Conservation (phyloP, 2,329 filamentous ascomycete genomes). For the Beauveria asiatica region DNA sequence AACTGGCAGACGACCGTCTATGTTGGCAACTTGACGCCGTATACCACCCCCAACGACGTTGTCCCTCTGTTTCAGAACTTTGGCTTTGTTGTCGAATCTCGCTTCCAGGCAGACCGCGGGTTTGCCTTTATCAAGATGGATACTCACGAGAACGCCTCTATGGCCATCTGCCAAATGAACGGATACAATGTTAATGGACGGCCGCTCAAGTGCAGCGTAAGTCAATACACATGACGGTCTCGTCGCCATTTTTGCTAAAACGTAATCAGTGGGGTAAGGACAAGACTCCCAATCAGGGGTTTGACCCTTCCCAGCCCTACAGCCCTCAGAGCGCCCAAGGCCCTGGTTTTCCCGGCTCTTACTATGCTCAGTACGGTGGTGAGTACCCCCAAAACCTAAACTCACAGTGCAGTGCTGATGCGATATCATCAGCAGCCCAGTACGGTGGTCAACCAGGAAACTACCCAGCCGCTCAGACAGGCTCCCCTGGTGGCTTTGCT, state of each 20-base stretch:
- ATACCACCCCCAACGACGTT: conserved; percentile 92
- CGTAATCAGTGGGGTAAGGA: conserved; percentile 88
- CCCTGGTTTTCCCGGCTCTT: conserved; percentile 69
- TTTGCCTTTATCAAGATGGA: conserved; percentile 99
- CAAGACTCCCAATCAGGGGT: conserved; percentile 73
- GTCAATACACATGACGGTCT: conserved; percentile 29
- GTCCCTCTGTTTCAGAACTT: conserved; percentile 99
- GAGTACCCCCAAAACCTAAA: conserved; percentile 26
- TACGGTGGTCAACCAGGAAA: conserved; percentile 59
- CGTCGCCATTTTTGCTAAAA: conserved; percentile 21
- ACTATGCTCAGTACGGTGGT: conserved; percentile 92
- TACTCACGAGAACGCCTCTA: conserved; percentile 92
- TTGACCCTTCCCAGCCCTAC: conserved; percentile 66
- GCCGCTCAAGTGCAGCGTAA: conserved; percentile 95
- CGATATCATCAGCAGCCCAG: conserved; percentile 29
- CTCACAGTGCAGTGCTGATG: not conserved
- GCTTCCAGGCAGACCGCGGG: conserved; percentile 94
- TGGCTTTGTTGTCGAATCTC: conserved; percentile 92
- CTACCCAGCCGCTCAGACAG: conserved; percentile 46
- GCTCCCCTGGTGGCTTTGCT: conserved; percentile 54
- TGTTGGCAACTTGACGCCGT: conserved; percentile 93
- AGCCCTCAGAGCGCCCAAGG: conserved; percentile 68
- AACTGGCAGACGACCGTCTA: conserved; percentile 98
- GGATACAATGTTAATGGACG: conserved; percentile 97
- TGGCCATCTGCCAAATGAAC: conserved; percentile 96